Base-by-base conservation (phyloP, 257 asterid genomes). In the Plantago ovata region DNA sequence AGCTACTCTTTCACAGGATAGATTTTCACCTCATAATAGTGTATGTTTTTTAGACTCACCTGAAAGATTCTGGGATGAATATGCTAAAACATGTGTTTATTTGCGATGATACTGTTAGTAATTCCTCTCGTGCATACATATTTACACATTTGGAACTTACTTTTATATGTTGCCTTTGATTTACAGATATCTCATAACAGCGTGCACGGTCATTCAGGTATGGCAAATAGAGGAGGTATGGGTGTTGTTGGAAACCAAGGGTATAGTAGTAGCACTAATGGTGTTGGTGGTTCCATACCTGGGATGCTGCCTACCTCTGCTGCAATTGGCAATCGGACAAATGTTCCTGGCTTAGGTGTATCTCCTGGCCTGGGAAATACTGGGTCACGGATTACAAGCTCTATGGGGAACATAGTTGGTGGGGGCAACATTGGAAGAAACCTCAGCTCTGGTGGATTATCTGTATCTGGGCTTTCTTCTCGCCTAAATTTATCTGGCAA, bases 241-340 rank as follows among this genome's bases (percentile, higher is more conserved):
- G 74, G 65, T 72, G 86, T 81, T 50, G 81, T 84, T 51, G 97
- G 99, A 63, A 93, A 80, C 72, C 89, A 85, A 56, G 99, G 96
- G 55, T 89, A 80, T 70, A 77, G 62, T 65, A 76, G 83, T 69
- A 83, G 74, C 77, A 62, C 80, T 15, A 89, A 76, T 63, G 95
- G 95, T 42, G 87, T 81, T 67, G 95, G 97, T 69, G 94, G 95
- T 73, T 89, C 97, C 53, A 82, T 89, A 62, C 98, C 98, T 55
- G 97, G 97, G 62, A 79, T 93, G 69, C 84, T 86, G 12, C 91
- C 93, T 53, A 79, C 88, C 50, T 89, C 98, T 67, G 94, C 91
- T 32, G 81, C 91, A 62, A 81, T 86, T 58, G 95, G 95, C 50
- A 89, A 81, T 63, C 91, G 97, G 66, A 73, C 67, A 49, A 69